Percentiles rank a stretch among this genome's conserved stretches.
These are phyloP conservation scores for Flaveria bidentis DNA, from an alignment of 129 eudicot species.

Conservation along the genomic window DNA sequence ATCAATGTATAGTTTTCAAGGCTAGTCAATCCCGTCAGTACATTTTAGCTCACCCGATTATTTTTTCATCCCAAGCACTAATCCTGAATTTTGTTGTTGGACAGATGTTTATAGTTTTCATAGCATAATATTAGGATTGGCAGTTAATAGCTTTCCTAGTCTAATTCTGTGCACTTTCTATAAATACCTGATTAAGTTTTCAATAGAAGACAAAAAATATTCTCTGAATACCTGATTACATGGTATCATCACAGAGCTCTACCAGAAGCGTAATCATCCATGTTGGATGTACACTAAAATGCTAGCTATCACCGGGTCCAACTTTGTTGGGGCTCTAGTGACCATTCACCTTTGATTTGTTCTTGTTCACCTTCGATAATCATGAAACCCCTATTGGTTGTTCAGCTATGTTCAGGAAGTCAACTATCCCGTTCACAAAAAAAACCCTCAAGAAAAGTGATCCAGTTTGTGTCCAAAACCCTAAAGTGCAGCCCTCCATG, in stretches of 20 bases:
- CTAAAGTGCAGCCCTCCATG: no score
- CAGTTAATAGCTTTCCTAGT: background rate
- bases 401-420: no score
- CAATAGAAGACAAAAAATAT: background rate
- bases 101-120: no score
- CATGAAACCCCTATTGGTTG: no score
- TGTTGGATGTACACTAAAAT: background rate
- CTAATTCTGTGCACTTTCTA: background rate
- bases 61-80: no score
- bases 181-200: background rate
- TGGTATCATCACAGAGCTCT: background rate
- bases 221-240: background rate
- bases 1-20: background rate
- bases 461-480: no score
- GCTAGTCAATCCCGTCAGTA: no score
- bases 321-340: background rate
- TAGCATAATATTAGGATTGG: background rate
- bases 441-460: no score
- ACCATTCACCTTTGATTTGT: background rate
- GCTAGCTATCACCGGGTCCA: background rate
- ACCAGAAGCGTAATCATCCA: background rate
- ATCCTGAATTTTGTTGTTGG: no score
- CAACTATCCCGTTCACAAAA: no score
- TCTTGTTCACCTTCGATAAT: no score
- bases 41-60: no score